Conservation (phyloP, 306 rosid species). For the Aeschynomene evenia region DNA sequence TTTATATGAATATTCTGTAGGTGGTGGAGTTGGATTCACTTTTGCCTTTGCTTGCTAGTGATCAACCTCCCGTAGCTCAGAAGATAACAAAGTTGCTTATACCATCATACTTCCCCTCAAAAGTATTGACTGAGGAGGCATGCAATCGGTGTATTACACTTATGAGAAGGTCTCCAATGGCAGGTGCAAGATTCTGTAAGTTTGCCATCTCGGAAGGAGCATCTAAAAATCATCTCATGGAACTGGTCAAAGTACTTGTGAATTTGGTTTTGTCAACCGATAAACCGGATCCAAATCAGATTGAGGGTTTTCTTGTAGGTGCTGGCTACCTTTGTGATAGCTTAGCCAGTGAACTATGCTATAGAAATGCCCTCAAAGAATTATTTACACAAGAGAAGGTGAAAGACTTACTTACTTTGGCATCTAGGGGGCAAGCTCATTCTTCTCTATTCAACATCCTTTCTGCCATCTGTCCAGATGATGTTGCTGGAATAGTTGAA, state of each 20-base stretch:
- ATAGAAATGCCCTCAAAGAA: conserved; percentile 55
- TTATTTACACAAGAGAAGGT: conserved; percentile 59
- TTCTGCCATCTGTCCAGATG: conserved; percentile 60
- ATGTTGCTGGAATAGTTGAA: conserved; percentile 57
- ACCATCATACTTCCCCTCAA: conserved; percentile 85
- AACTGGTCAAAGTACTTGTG: conserved; percentile 61
- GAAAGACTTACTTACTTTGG: conserved; percentile 53
- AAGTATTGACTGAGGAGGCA: conserved; percentile 68
- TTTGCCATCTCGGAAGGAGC: conserved; percentile 66
- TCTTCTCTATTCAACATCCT: conserved; percentile 72
- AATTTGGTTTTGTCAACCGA: conserved; percentile 55
- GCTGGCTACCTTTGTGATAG: conserved; percentile 55
- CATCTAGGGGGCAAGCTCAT: conserved; percentile 58
- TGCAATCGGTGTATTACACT: conserved; percentile 87
- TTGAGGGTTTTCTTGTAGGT: conserved; percentile 80
- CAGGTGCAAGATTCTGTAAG: conserved; percentile 90
- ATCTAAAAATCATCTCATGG: conserved; percentile 62
- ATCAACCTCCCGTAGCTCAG: conserved; percentile 74
- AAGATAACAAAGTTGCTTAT: conserved; percentile 75
- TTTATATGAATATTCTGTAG: conserved; percentile 40
- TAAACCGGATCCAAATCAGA: conserved; percentile 45
- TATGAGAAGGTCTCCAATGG: conserved; percentile 73
- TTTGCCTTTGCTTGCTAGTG: conserved; percentile 61
- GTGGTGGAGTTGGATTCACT: conserved; percentile 69
- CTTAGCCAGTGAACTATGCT: conserved; percentile 48